phyloP scores from a whole-genome alignment of 306 rosid species.

The Gleditsia sinensis region DNA sequence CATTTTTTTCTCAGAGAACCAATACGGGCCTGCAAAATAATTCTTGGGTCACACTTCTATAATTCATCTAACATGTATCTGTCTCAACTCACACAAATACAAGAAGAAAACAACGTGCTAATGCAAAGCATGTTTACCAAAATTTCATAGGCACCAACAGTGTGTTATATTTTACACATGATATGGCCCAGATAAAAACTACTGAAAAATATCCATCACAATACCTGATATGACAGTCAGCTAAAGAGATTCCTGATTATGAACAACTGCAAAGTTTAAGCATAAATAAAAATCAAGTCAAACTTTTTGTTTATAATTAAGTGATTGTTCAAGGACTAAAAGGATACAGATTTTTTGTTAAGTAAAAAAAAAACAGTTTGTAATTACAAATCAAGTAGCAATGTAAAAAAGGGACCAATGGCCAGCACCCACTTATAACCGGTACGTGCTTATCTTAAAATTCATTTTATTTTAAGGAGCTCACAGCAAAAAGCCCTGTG shows the following conservation, averaged over 20 bases:
- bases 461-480: conserved; percentile 17
- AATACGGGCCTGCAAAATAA: conserved; percentile 20
- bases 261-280: too few species aligned
- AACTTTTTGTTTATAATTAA: too few species aligned
- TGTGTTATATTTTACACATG: conserved; percentile 12
- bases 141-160: conserved; percentile 9
- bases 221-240: conserved; percentile 95
- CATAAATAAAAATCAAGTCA: too few species aligned
- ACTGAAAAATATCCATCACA: background rate
- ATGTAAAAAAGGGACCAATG: too few species aligned
- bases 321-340: too few species aligned
- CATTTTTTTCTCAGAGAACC: conserved; percentile 24
- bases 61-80: too few species aligned
- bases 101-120: background rate
- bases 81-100: conserved; percentile 3
- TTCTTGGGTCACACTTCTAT: too few species aligned
- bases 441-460: background rate
- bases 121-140: conserved; percentile 30
- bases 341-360: too few species aligned
- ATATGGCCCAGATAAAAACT: conserved; percentile 4
- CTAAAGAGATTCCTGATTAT: too few species aligned
- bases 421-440: too few species aligned
- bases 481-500: conserved; percentile 4
- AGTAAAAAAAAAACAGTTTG: too few species aligned
- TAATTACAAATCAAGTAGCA: too few species aligned